These are phyloP conservation scores for Sporothrix humicola DNA, from an alignment of 2,329 filamentous ascomycete genomes.

Conservation along the genomic window DNA sequence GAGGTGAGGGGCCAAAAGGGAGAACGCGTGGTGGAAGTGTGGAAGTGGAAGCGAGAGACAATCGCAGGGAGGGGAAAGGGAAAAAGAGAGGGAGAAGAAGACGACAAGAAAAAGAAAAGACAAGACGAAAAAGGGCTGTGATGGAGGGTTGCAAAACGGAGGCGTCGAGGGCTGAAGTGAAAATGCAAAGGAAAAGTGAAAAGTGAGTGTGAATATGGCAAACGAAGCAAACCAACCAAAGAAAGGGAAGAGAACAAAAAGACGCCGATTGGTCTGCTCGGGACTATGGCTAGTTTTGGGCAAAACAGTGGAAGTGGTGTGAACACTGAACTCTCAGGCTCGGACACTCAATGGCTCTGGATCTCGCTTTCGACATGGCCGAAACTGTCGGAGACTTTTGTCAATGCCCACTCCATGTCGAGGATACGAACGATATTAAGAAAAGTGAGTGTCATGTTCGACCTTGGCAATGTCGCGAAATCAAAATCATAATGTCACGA, in stretches of 20 bases:
- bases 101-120: background rate
- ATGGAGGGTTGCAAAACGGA: constrained; percentile 8
- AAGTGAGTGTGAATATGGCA: background rate
- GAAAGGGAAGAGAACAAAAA: background rate
- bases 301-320: no score
- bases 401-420: no score
- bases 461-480: no score
- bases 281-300: background rate
- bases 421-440: no score
- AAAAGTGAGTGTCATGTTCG: no score
- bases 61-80: background rate
- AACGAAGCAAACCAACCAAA: background rate
- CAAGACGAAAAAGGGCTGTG: background rate
- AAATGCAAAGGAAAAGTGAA: background rate
- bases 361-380: no score
- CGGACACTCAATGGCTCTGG: no score
- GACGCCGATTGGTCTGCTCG: background rate
- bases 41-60: background rate
- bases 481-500: no score
- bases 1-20: background rate
- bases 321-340: no score
- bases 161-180: background rate
- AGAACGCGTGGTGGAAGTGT: background rate
- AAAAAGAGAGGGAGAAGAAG: background rate
- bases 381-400: no score